phyloP scores from a whole-genome alignment of 176 grass and related monocot species.

The Lolium perenne region DNA sequence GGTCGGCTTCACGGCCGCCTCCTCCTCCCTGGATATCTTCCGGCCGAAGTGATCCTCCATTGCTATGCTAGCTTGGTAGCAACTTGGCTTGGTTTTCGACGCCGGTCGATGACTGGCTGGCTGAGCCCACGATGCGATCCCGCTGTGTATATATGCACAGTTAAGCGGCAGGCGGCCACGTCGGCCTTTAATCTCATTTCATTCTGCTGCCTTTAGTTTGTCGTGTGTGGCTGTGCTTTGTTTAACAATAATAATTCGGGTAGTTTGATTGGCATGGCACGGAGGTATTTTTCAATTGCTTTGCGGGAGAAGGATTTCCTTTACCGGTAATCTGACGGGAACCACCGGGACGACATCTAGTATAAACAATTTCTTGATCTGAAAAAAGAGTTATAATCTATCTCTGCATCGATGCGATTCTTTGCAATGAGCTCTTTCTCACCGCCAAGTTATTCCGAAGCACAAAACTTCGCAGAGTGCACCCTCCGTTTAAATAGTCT shows the following conservation, averaged over 20 bases:
- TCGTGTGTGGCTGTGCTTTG: background rate
- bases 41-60: slow-evolving; percentile 40
- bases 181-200: background rate
- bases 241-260: background rate
- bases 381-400: background rate
- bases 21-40: slow-evolving; percentile 36
- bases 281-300: slow-evolving; percentile 35
- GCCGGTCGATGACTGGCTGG: background rate
- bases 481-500: no score
- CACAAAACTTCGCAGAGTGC: background rate
- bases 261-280: slow-evolving; percentile 42
- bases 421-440: background rate
- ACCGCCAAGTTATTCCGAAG: background rate
- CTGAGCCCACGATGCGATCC: slow-evolving; percentile 11
- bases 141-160: slow-evolving; percentile 16
- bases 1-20: slow-evolving; percentile 30
- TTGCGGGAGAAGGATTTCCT: slow-evolving; percentile 42
- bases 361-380: background rate
- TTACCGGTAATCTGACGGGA: slow-evolving; percentile 62
- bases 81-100: background rate
- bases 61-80: background rate
- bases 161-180: background rate
- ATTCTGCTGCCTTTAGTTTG: no score
- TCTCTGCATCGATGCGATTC: background rate
- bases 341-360: background rate